Percentiles rank a stretch among this genome's conserved stretches.
phyloP scores from a whole-genome alignment of 2,329 filamentous ascomycete species.

The Colletotrichum karsti region DNA sequence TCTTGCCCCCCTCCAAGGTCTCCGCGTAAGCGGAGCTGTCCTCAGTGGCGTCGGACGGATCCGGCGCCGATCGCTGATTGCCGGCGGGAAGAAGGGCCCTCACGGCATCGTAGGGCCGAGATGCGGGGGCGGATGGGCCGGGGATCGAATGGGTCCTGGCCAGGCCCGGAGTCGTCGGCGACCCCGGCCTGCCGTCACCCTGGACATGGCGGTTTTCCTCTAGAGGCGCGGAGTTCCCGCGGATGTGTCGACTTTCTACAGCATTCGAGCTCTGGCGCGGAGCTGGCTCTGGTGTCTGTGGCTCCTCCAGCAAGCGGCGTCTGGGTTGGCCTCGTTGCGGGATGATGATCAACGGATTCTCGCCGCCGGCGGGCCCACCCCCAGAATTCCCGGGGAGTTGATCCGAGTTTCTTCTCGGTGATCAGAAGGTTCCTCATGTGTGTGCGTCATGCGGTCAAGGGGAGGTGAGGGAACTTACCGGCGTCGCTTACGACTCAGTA shows the following conservation, averaged over 20 bases:
- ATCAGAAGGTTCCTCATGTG: background rate
- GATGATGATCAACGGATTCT: constrained; percentile 7
- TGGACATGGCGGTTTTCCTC: background rate
- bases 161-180: background rate
- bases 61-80: background rate
- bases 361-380: background rate
- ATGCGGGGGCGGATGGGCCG: background rate
- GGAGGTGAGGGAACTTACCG: background rate
- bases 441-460: background rate
- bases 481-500: constrained; percentile 18
- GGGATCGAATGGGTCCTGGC: background rate
- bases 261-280: background rate
- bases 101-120: constrained; percentile 13
- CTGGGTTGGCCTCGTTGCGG: constrained; percentile 1
- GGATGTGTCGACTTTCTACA: background rate
- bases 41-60: constrained; percentile 16
- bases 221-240: constrained; percentile 2
- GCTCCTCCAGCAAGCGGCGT: constrained; percentile 1
- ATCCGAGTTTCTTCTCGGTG: constrained; percentile 5
- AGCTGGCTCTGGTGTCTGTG: background rate
- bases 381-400: background rate
- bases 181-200: background rate
- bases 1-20: constrained; percentile 9
- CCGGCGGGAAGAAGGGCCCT: background rate
- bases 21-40: constrained; percentile 24